Evolutionary conservation across 2,329 filamentous ascomycete species (phyloP), one percentile per base, ranked within the genome.

Genomic region (Zasmidium angulare): DNA sequence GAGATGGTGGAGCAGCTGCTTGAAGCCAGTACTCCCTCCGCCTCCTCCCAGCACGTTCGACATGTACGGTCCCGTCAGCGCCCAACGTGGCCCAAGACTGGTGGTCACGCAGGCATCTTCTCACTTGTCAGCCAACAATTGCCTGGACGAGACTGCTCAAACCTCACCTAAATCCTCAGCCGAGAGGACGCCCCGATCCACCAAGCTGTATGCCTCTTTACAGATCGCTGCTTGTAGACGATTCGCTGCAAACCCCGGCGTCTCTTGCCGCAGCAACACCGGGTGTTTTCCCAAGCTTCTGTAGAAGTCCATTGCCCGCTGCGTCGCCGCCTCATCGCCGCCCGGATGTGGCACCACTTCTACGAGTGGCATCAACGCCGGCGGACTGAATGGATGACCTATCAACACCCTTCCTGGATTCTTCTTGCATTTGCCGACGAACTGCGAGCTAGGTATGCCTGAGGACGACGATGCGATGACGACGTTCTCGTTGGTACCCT

Each of bases 381-480:
- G 78, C 3, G 78, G 79, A 61, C 81, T 81, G 69, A 80, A 80
- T 0, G 78, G 78, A 63, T 81, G 79, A 3, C 77, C 78, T 22
- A 81, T 73, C 0, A 78, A 63, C 47, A 76, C 69, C 11, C 76
- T 70, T n/a, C 63, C 66, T 0, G 76, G 72, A 23, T 69, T 60
- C n/a, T 50, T 24, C 20, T 55, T 50, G 50, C 68, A 66, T 14
- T 61, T 57, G 1, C 76, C 20, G 24, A 55, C n/a, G 26, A 55
- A 55, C 20, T 60, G 47, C 19, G 50, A 58, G 11, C 53, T 52
- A 3, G 58, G 60, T 21, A 63, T 55, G 2, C 60, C 58, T 2
- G 54, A 58, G 19, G 60, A 63, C 9, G 60, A 63, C 10, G 58
- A 60, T 1, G 77, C 75, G 46, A 79, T 76, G 53, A 77, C 70